Evolutionary conservation across 1,139 yeast genomes (phyloP).

Genomic region (Meyerozyma elateridarum): DNA sequence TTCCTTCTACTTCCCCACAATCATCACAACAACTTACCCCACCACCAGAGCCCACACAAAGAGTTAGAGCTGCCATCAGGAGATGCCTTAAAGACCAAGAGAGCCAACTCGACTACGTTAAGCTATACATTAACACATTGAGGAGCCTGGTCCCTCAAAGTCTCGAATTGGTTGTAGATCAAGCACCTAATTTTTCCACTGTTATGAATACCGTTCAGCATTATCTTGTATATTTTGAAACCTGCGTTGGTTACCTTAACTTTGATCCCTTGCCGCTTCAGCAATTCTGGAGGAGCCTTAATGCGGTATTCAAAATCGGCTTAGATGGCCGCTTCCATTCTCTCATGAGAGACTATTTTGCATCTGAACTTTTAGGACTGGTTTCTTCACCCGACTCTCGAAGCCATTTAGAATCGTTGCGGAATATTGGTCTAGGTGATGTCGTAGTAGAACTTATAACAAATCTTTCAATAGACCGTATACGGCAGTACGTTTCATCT

Average conservation of each 20-base stretch:
- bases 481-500: constrained; percentile 30
- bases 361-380: constrained; percentile 6
- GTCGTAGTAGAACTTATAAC: constrained; percentile 37
- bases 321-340: constrained; percentile 6
- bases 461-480: constrained; percentile 36
- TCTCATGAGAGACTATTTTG: constrained; percentile 9
- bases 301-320: constrained; percentile 19
- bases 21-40: constrained; percentile 5
- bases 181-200: constrained; percentile 8
- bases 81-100: constrained; percentile 33
- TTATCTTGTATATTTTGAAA: constrained; percentile 14
- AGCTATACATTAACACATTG: constrained; percentile 29
- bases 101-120: constrained; percentile 32
- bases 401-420: background rate
- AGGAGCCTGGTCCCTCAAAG: background rate
- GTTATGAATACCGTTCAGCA: constrained; percentile 12
- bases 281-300: constrained; percentile 23
- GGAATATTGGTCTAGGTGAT: constrained; percentile 24
- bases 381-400: background rate
- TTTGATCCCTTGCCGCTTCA: constrained; percentile 17
- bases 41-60: constrained; percentile 27
- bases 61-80: constrained; percentile 36
- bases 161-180: background rate
- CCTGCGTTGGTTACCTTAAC: constrained; percentile 18
- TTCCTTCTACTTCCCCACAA: constrained; percentile 16